Base-by-base conservation (phyloP, 305 asterid genomes). In the Fraxinus angustifolia region DNA sequence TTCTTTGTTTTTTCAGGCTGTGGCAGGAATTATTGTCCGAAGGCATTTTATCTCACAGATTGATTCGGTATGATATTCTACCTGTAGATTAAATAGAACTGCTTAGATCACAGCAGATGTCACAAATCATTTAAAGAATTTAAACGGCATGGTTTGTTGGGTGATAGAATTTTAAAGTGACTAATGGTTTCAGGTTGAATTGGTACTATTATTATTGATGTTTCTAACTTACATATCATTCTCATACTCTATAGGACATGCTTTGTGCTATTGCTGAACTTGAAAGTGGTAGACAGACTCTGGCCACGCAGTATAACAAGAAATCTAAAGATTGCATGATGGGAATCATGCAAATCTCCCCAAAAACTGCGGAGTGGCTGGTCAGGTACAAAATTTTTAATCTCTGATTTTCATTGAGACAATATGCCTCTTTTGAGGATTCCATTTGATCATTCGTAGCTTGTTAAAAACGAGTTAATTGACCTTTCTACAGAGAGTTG, bases 241-340 rank as follows among this genome's bases (percentile, higher is more conserved):
- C 58, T 30, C 82, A 7, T 83, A 56, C 81, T 83, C 80, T 71
- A 40, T 83, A 95, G 99, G 98, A 92, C 80, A 91, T 93, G 97
- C 91, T 95, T 82, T 95, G 99, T 84, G 94, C 97, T 71, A 91
- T 95, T 83, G 97, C 99, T 45, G 96, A 91, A 85, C 95, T 95
- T 78, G 97, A 95, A 89, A 95, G 98, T 73, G 92, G 89, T 70
- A 87, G 97, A 82, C 92, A 87, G 83, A 94, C 91, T 78, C 94
- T 95, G 78, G 87, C 94, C 36, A 87, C 87, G 73, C 88, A 81
- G 83, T 90, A 89, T 85, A 77, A 85, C 87, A 95, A 93, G 84
- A 95, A 92, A 83, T 19, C 92, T 30, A 91, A 90, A 56, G 94
- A 92, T 80, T 81, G 87, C 71, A 87, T 81, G 38, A 82, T 90